Base-by-base conservation (phyloP, 371 early-diverging fungal species). In the Mucor plumbeus region DNA sequence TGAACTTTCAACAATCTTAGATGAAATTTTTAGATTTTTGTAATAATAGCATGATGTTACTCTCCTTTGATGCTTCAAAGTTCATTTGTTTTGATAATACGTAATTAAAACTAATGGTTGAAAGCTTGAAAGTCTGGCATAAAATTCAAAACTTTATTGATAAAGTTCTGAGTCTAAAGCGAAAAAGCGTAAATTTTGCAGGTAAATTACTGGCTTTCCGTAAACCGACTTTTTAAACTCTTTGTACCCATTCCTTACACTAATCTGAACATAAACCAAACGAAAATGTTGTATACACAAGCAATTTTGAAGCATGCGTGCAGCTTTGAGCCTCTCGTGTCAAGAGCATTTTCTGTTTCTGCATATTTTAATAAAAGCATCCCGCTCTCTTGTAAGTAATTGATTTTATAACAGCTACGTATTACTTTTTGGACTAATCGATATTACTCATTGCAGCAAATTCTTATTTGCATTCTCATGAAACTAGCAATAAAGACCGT, bases 401-500 rank as follows among this genome's bases (percentile, higher is more conserved):
- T 19, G 39, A 10, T 14, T 11, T 8, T 44, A 10, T 7, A 7
- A 35, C 50, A 5, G 4, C 34, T 17, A 40, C 38, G 3, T n/a
- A 3, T 4, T 34, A 6, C 4, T 21, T 35, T 7, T 7, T 55
- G 43, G 34, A 19, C 36, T 35, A 33, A 1, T 15, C 6, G 14
- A 41, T 33, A n/a, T 35, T 15, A 4, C 5, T 43, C 34, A 40
- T 9, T 36, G 15, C 14, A 71, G 71, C 59, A 17, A 19, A 62
- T 35, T 55, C 68, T 35, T 14, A 63, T 41, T 36, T 69, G 31
- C 60, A 65, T 39, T 57, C 67, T 5, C 73, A 72, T 21, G 21
- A 59, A 34, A 40, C 34, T 15, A 34, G 56, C 13, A 64, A 53
- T 17, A 50, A 34, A 13, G 11, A 58, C 0, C 38, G 56, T 10